Evolutionary conservation across 768 basidiomycete genomes (phyloP).

Genomic region (Panaeolus cyanescens): DNA sequence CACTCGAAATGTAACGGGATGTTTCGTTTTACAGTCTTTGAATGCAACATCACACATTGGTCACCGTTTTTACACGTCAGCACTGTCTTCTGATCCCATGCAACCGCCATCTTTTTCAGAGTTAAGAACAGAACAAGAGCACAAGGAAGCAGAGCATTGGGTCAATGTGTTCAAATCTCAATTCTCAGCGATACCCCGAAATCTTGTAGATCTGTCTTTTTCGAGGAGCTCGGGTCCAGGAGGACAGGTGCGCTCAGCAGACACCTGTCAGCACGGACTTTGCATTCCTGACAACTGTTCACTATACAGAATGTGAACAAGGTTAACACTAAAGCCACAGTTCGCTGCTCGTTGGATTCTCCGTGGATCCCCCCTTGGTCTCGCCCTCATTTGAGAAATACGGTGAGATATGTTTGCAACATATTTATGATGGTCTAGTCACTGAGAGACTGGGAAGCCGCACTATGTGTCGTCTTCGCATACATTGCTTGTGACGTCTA

Average conservation of each 20-base stretch:
- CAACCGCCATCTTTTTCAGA: conserved; percentile 41
- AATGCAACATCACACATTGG: not conserved
- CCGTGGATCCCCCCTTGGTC: conserved; percentile 77
- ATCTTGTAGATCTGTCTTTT: conserved; percentile 63
- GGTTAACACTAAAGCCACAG: conserved; percentile 79
- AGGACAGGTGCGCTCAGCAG: conserved; percentile 57
- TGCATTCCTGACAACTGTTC: not conserved
- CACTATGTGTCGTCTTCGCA: conserved; percentile 69
- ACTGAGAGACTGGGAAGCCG: conserved; percentile 39
- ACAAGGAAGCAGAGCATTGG: conserved; percentile 55
- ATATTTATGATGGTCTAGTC: not conserved
- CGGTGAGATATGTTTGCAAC: conserved; percentile 22
- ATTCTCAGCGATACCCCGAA: conserved; percentile 44
- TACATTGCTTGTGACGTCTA: conserved; percentile 71
- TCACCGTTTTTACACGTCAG: not conserved
- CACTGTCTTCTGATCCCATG: conserved; percentile 26
- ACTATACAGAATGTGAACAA: conserved; percentile 78
- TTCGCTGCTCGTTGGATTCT: conserved; percentile 58
- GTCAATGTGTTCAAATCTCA: conserved; percentile 40
- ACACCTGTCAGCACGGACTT: not conserved
- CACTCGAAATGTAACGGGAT: not conserved
- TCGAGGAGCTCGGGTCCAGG: conserved; percentile 84
- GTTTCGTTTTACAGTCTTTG: not conserved
- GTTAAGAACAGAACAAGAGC: conserved; percentile 28
- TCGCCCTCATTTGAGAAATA: conserved; percentile 50